phyloP scores from a whole-genome alignment of 495 filamentous ascomycete genomes.

The Mycothermus thermophilus region DNA sequence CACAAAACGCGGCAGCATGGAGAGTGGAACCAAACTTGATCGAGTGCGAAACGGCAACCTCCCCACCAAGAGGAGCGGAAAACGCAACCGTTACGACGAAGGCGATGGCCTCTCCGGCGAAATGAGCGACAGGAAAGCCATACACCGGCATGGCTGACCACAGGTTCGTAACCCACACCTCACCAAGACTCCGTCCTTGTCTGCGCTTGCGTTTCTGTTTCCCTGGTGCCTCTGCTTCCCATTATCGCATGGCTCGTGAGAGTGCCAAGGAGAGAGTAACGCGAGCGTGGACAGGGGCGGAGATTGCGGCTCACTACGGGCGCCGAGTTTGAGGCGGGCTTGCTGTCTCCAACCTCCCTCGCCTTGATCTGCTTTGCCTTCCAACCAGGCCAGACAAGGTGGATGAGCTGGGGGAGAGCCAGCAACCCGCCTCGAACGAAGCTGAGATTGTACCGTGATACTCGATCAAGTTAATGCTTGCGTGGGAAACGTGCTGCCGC shows the following conservation, averaged over 20 bases:
- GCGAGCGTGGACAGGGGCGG: no score
- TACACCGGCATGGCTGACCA: no score
- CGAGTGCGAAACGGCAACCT: not conserved
- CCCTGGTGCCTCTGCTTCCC: no score
- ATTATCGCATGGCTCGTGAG: no score
- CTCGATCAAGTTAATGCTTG: slow-evolving; percentile 95
- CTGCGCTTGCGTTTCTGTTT: no score
- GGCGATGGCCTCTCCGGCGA: no score
- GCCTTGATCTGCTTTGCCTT: slow-evolving; percentile 5
- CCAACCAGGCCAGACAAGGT: slow-evolving; percentile 10
- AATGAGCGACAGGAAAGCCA: no score
- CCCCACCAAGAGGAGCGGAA: no score
- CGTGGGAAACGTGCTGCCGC: slow-evolving; percentile 88
- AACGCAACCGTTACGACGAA: no score
- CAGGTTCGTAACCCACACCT: slow-evolving; percentile 21
- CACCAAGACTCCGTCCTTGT: slow-evolving; percentile 12
- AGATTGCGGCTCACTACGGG: slow-evolving; percentile 72
- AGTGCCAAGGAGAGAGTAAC: not conserved
- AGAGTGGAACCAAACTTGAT: not conserved
- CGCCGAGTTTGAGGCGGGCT: slow-evolving; percentile 45
- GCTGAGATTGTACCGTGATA: slow-evolving; percentile 86
- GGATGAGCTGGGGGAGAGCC: slow-evolving; percentile 18
- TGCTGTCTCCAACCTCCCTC: slow-evolving; percentile 35
- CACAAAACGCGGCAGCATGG: slow-evolving; percentile 9
- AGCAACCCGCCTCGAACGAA: no score